A percentile compares a stretch with the other conserved stretches of the same genome.
Evolutionary conservation across 345 rosid genomes (phyloP).

Genomic region (Rhodomyrtus tomentosa): DNA sequence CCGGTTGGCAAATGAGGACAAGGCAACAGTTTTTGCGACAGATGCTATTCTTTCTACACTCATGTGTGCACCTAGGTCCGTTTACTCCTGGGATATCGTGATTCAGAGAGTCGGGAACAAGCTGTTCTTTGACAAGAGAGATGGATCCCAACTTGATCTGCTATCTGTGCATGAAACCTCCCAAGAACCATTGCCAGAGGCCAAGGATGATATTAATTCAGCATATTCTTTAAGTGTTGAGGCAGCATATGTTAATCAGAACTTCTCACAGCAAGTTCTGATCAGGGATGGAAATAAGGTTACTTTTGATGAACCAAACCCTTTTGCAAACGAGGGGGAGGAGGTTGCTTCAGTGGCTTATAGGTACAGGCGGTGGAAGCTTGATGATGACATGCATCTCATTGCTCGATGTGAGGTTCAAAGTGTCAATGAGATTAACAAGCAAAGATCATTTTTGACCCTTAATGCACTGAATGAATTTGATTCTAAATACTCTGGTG

Average conservation of each 20-base stretch:
- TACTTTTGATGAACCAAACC: conserved; percentile 76
- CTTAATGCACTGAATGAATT: conserved; percentile 93
- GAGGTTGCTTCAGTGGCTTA: conserved; percentile 96
- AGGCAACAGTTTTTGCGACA: conserved; percentile 85
- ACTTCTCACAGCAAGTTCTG: conserved; percentile 85
- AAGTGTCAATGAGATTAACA: conserved; percentile 71
- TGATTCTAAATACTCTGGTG: conserved; percentile 88
- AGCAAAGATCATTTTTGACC: conserved; percentile 68
- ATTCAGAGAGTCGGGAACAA: conserved; percentile 88
- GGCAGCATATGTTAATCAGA: conserved; percentile 80
- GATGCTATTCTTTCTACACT: conserved; percentile 70
- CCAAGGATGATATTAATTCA: conserved; percentile 79
- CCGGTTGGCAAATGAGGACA: conserved; percentile 78
- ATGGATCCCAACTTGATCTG: conserved; percentile 85
- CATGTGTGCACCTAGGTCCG: conserved; percentile 95
- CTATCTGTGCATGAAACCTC: conserved; percentile 87
- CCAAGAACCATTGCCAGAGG: conserved; percentile 84
- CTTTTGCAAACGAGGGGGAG: conserved; percentile 83
- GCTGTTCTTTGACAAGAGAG: conserved; percentile 81
- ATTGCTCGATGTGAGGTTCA: conserved; percentile 91
- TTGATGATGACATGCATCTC: conserved; percentile 62
- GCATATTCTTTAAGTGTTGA: conserved; percentile 75
- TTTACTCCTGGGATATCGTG: conserved; percentile 95
- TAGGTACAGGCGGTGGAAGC: conserved; percentile 94
- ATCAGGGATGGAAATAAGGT: conserved; percentile 75